phyloP scores from a whole-genome alignment of 768 basidiomycete species.

The Pleurotus giganteus region DNA sequence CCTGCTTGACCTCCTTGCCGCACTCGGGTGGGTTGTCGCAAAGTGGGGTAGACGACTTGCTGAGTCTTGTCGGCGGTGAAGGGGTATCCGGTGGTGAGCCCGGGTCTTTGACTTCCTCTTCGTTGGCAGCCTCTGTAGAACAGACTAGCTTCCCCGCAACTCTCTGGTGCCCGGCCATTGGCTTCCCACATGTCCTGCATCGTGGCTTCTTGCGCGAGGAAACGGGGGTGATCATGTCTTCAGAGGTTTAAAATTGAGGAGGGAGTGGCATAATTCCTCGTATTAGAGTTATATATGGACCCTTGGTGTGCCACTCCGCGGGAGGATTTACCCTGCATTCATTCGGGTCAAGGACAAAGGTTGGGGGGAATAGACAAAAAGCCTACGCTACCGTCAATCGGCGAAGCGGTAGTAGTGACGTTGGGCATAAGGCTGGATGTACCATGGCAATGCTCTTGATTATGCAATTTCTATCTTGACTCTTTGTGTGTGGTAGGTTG shows the following conservation, averaged over 20 bases:
- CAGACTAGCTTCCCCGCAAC: not conserved
- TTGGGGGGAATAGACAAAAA: too few relatives aligned
- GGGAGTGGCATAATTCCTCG: not conserved
- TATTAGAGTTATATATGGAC: too few relatives aligned
- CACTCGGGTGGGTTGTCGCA: not conserved
- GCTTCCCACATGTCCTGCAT: constrained; percentile 11
- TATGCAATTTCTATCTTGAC: too few relatives aligned
- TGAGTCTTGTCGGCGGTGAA: not conserved
- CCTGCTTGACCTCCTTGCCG: not conserved
- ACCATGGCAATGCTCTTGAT: too few relatives aligned
- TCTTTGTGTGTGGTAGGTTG: too few relatives aligned
- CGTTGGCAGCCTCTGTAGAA: not conserved
- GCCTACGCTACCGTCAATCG: too few relatives aligned
- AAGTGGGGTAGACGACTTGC: not conserved
- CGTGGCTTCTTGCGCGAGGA: constrained; percentile 12
- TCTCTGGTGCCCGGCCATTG: constrained; percentile 7
- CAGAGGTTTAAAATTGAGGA: not conserved
- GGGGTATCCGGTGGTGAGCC: too few relatives aligned
- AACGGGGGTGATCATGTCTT: constrained; percentile 2
- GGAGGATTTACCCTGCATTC: not conserved
- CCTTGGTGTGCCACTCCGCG: too few relatives aligned
- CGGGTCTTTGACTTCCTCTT: not conserved
- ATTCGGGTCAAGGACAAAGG: not conserved
- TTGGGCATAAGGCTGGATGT: too few relatives aligned
- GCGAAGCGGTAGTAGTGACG: too few relatives aligned